phyloP scores from a whole-genome alignment of 345 rosid genomes.

The Salix arbutifolia region DNA sequence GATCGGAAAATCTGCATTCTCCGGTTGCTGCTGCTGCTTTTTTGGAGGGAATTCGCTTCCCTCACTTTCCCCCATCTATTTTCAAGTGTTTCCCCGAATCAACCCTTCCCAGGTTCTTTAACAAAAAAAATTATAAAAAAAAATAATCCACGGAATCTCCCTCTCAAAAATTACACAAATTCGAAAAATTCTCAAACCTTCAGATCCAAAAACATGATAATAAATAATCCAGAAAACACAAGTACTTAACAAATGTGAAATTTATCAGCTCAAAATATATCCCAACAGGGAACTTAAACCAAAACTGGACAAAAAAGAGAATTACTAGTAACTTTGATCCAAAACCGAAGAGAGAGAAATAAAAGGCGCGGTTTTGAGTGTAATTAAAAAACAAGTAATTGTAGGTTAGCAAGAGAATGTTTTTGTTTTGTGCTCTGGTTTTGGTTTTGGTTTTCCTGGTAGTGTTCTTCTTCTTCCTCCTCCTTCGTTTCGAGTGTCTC shows the following conservation, averaged over 20 bases:
- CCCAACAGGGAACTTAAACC: conserved; percentile 9
- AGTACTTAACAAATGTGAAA: conserved; percentile 18
- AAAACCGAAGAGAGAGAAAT: not conserved
- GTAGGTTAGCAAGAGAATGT: not conserved
- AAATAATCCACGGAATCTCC: conserved; percentile 7
- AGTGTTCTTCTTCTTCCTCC: conserved; percentile 29
- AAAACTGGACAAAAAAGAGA: not conserved
- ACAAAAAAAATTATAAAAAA: conserved; percentile 1
- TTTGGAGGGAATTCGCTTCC: conserved; percentile 71
- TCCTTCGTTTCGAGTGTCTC: conserved; percentile 5
- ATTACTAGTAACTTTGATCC: not conserved
- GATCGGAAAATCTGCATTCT: conserved; percentile 38
- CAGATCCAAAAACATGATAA: conserved; percentile 40
- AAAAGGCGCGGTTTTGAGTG: too few species aligned
- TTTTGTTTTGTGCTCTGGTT: not conserved
- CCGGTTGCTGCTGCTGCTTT: conserved; percentile 39
- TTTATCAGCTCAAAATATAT: conserved; percentile 37
- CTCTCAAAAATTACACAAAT: conserved; percentile 21
- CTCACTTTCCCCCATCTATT: conserved; percentile 64
- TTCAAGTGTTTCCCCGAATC: conserved; percentile 20
- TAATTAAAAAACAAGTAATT: not conserved
- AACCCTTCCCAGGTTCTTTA: not conserved
- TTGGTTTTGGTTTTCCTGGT: not conserved
- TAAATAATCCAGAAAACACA: conserved; percentile 16
- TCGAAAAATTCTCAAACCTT: conserved; percentile 21